A percentile compares a stretch with the other conserved stretches of the same genome.
Evolutionary conservation across 2,329 filamentous ascomycete genomes (phyloP).

Genomic region (Penicillium carneum): DNA sequence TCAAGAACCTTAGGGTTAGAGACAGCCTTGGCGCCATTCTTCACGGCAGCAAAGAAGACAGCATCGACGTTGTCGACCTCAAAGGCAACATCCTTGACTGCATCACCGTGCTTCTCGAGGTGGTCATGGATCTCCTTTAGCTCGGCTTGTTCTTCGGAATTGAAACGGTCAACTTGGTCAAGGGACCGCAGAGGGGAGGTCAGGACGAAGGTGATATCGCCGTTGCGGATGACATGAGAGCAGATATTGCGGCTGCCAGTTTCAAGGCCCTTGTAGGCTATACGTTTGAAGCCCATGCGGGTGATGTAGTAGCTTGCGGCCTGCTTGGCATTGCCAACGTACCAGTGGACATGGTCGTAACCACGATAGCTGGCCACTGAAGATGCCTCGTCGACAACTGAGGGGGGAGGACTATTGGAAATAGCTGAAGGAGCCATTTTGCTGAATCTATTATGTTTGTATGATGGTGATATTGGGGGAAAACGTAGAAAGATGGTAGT

Average conservation of each 20-base stretch:
- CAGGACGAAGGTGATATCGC: slow-evolving; percentile 53
- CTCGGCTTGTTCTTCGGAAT: slow-evolving; percentile 66
- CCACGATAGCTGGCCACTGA: slow-evolving; percentile 66
- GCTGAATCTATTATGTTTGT: slow-evolving; percentile 6
- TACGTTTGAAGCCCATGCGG: slow-evolving; percentile 81
- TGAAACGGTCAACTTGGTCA: slow-evolving; percentile 66
- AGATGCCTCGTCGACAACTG: slow-evolving; percentile 24
- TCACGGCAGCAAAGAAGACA: slow-evolving; percentile 77
- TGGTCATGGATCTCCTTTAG: slow-evolving; percentile 81
- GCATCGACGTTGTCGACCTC: slow-evolving; percentile 88
- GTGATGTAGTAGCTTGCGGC: slow-evolving; percentile 86
- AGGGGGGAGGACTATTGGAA: slow-evolving; percentile 37
- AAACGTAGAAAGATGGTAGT: slow-evolving; percentile 1
- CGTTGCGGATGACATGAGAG: slow-evolving; percentile 71
- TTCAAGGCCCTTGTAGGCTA: slow-evolving; percentile 88
- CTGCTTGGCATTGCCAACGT: slow-evolving; percentile 96
- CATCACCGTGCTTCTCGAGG: slow-evolving; percentile 86
- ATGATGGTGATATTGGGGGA: not conserved
- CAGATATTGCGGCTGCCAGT: slow-evolving; percentile 82
- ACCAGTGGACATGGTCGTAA: slow-evolving; percentile 95
- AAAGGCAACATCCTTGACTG: slow-evolving; percentile 93
- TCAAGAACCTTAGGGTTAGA: slow-evolving; percentile 62
- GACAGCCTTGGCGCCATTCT: slow-evolving; percentile 52
- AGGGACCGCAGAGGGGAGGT: slow-evolving; percentile 63
- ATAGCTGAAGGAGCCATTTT: slow-evolving; percentile 46